A percentile compares a stretch with the other conserved stretches of the same genome.
Evolutionary conservation across 75 land plant genomes (phyloP).

Genomic region (Cryptomeria japonica): DNA sequence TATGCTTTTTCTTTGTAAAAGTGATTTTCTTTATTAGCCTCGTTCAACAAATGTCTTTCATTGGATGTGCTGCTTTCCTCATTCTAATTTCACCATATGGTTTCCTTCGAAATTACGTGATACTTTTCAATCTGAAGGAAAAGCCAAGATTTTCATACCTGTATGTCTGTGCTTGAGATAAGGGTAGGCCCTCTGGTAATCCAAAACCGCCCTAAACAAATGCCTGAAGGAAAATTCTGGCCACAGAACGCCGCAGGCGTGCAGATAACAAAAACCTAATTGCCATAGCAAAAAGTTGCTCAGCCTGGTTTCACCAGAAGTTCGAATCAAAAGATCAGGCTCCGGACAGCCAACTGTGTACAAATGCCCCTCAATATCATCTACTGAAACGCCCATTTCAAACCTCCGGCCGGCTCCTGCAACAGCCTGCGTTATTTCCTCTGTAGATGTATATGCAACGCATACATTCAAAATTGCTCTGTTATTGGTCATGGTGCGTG

Average conservation of each 20-base stretch:
- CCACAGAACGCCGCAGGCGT: constrained; percentile 41
- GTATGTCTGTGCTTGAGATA: constrained; percentile 17
- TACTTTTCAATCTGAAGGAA: no score
- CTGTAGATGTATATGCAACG: constrained; percentile 63
- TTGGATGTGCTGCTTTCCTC: no score
- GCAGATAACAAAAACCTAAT: constrained; percentile 23
- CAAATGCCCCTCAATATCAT: constrained; percentile 43
- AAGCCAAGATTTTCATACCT: not conserved
- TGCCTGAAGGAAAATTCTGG: constrained; percentile 29
- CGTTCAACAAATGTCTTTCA: no score
- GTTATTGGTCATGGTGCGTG: constrained; percentile 38
- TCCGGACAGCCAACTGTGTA: constrained; percentile 40
- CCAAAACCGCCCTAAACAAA: constrained; percentile 47
- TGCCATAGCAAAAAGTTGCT: constrained; percentile 83
- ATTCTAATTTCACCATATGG: no score
- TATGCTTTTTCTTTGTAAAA: no score
- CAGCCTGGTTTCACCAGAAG: constrained; percentile 70
- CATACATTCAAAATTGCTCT: constrained; percentile 47
- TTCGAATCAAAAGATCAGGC: constrained; percentile 58
- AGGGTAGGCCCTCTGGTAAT: constrained; percentile 42
- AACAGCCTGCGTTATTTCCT: constrained; percentile 63
- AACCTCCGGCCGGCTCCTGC: constrained; percentile 19
- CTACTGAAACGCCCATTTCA: not conserved
- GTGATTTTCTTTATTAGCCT: no score
- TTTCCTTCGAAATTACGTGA: no score